A percentile compares a stretch with the other conserved stretches of the same genome.
These are phyloP conservation scores for Cladorrhinum sp. DNA, from an alignment of 2,329 filamentous ascomycete genomes.

Conservation along the genomic window DNA sequence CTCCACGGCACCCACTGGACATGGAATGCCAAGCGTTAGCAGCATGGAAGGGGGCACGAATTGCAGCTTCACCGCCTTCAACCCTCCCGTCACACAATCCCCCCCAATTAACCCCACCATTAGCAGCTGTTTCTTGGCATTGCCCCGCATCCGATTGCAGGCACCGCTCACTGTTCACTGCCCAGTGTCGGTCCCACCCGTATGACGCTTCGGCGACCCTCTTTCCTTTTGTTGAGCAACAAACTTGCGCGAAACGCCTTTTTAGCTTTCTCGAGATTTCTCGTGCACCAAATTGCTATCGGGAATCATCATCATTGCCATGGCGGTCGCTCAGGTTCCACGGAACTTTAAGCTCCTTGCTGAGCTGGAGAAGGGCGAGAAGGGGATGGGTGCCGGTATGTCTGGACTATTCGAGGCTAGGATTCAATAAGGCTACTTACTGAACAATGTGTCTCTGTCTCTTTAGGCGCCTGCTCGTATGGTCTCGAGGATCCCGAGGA, in stretches of 20 bases:
- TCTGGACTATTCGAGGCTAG: not conserved
- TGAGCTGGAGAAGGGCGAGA: slow-evolving; percentile 98
- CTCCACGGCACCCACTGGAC: not conserved
- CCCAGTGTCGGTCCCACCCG: not conserved
- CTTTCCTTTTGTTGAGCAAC: not conserved
- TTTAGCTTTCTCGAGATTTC: not conserved
- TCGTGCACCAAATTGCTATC: not conserved
- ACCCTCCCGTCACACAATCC: too few relatives aligned
- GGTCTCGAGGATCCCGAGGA: slow-evolving; percentile 93
- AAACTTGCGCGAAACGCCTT: not conserved
- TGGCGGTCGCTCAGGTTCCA: slow-evolving; percentile 61
- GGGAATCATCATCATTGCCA: slow-evolving; percentile 19
- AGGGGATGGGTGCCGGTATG: slow-evolving; percentile 85
- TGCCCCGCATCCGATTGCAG: not conserved
- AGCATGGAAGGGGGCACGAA: too few relatives aligned
- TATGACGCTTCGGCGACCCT: slow-evolving; percentile 3
- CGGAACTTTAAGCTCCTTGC: slow-evolving; percentile 95
- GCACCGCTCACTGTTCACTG: not conserved
- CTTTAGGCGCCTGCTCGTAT: slow-evolving; percentile 88
- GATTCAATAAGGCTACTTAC: not conserved
- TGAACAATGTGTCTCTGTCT: not conserved
- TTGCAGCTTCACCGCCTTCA: slow-evolving; percentile 3
- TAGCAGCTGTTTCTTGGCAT: slow-evolving; percentile 2
- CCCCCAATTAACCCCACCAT: slow-evolving; percentile 2
- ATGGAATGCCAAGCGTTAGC: not conserved